Conservation (phyloP, 2,329 filamentous ascomycete genomes). For the Neopestalotiopsis clavispora region DNA sequence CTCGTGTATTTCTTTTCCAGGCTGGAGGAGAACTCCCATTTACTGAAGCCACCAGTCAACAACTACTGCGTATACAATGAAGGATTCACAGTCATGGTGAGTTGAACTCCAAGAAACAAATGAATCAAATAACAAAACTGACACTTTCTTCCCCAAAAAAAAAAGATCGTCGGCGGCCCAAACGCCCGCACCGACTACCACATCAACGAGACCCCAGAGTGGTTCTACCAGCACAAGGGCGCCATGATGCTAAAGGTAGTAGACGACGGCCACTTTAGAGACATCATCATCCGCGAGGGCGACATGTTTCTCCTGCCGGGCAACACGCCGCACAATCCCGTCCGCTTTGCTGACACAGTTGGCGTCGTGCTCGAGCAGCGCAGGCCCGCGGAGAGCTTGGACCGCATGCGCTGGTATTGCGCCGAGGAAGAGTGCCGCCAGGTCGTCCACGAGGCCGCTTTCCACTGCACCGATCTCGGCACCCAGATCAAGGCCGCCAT, state of each 20-base stretch:
- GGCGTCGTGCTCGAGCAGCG: conserved; percentile 90
- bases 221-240: conserved; percentile 96
- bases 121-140: neutral
- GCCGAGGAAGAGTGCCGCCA: conserved; percentile 62
- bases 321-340: conserved; percentile 97
- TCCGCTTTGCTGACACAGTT: conserved; percentile 92
- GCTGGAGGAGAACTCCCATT: conserved; percentile 89
- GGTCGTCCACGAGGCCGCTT: conserved; percentile 83
- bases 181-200: conserved; percentile 98
- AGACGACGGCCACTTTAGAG: conserved; percentile 73
- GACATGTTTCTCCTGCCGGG: conserved; percentile 91
- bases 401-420: conserved; percentile 93
- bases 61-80: conserved; percentile 97
- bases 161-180: conserved; percentile 87
- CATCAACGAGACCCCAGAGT: conserved; percentile 94
- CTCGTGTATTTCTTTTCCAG: conserved; percentile 49
- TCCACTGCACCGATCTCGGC: conserved; percentile 88
- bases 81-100: conserved; percentile 80
- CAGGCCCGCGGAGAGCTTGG: conserved; percentile 70
- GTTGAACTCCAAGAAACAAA: conserved; percentile 12
- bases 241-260: conserved; percentile 94
- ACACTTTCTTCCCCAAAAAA: conserved; percentile 11
- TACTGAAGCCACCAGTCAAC: conserved; percentile 92
- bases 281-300: conserved; percentile 89
- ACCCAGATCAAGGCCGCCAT: conserved; percentile 95